Percentiles rank a stretch among this genome's conserved stretches.
Conservation (phyloP, 768 basidiomycete species). For the Suillus tomentosus region DNA sequence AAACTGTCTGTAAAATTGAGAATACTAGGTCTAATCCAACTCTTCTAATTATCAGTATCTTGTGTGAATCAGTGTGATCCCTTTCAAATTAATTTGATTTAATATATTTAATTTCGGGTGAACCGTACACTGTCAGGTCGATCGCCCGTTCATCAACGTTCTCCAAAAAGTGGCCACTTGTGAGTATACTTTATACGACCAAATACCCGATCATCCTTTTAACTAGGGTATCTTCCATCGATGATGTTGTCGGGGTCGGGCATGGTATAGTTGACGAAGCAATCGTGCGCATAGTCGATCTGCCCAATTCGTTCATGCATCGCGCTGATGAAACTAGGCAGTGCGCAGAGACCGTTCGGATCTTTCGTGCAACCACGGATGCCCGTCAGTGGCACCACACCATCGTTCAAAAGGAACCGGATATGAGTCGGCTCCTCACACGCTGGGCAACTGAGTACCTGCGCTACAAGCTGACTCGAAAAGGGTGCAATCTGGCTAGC, state of each 20-base stretch:
- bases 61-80: too few relatives aligned
- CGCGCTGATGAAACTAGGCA: constrained; percentile 40
- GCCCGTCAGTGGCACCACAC: constrained; percentile 45
- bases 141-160: too few relatives aligned
- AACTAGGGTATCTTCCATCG: constrained; percentile 35
- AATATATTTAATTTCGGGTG: too few relatives aligned
- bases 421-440: constrained; percentile 33
- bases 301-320: constrained; percentile 40
- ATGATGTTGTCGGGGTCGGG: constrained; percentile 42
- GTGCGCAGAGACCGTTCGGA: constrained; percentile 43
- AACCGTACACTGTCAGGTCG: too few relatives aligned
- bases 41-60: too few relatives aligned
- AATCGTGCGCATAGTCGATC: constrained; percentile 44
- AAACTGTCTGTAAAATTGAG: too few relatives aligned
- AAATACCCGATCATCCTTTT: not conserved
- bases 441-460: constrained; percentile 44
- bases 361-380: constrained; percentile 43
- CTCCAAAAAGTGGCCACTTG: too few relatives aligned
- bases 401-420: constrained; percentile 52
- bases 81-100: too few relatives aligned
- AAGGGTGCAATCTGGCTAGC: constrained; percentile 47
- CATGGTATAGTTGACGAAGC: constrained; percentile 48
- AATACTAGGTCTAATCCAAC: too few relatives aligned
- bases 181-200: not conserved
- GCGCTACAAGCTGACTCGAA: constrained; percentile 48